phyloP scores from a whole-genome alignment of 768 basidiomycete species.

The Suillus subluteus region DNA sequence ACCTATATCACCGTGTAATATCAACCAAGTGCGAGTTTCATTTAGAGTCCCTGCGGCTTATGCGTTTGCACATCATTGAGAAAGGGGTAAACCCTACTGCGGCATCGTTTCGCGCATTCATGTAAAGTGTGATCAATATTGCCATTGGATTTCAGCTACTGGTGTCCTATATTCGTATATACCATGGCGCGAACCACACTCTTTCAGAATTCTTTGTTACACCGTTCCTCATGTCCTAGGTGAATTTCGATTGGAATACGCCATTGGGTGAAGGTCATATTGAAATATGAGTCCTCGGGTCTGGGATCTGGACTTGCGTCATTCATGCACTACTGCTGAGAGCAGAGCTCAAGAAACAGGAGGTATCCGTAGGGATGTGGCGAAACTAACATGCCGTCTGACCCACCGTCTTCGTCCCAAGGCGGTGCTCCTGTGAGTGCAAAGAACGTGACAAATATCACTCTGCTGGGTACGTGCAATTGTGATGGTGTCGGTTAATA shows the following conservation, averaged over 20 bases:
- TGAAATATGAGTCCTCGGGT: not conserved
- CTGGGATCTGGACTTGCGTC: not conserved
- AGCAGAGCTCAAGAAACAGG: not conserved
- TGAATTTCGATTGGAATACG: not conserved
- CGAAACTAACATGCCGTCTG: not conserved
- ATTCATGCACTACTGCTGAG: not conserved
- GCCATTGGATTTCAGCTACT: not conserved
- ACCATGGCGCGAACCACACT: no score
- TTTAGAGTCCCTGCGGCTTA: not conserved
- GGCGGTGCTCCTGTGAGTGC: no score
- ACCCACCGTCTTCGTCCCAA: not conserved
- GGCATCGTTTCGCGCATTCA: not conserved
- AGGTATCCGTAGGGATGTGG: not conserved
- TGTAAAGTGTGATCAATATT: not conserved
- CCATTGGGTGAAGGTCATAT: slow-evolving; percentile 2
- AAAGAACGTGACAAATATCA: not conserved
- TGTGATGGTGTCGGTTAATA: not conserved
- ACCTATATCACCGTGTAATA: not conserved
- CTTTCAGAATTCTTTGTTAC: not conserved
- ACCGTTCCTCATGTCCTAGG: not conserved
- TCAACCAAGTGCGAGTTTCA: not conserved
- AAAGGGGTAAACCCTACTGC: not conserved
- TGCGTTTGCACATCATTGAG: not conserved
- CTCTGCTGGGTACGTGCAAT: not conserved
- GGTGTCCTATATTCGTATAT: not conserved